Evolutionary conservation across 1,284 basidiomycete genomes (phyloP), one percentile per base, ranked within the genome.

Genomic region (Ceratorhiza oryzae-sativae): DNA sequence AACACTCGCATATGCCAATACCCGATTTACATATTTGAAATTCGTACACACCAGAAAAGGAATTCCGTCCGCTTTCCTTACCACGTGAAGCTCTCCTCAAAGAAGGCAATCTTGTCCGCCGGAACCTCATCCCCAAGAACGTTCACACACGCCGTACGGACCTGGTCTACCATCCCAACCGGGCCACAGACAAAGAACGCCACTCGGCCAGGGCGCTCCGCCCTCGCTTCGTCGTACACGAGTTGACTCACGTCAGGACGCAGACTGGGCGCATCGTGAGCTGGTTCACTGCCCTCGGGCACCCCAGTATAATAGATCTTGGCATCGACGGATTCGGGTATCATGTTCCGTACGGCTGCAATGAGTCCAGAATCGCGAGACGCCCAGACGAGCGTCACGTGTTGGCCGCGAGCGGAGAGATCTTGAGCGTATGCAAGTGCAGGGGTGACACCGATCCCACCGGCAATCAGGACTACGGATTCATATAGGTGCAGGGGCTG

Each of bases 121-220:
- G 55, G 53, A 12, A 70, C 55, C 15, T 55, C 67, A 49, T 13
- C 23, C 6, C 67, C 67, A 15, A 70, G 55, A 9, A 23, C 55
- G 25, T 70, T 53, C 1, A 70, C 55, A 30, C 55, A 55, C 30
- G 67, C 67, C 25, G 34, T 39, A 23, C 67, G 36, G 27, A 70
- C 67, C 30, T 70, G 53, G n/a, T 70, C 67, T 30, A 55, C 55
- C 67, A 70, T 70, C 10, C 67, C 55, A 2, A 30, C 67, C n/a
- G 53, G 55, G 3, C 67, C 67, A 20, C 53, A 70, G 3, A 70
- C 67, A 18, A 70, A 70, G 42, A 70, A 70, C 13, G 67, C 67
- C 4, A 70, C 15, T 15, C 67, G 25, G 5, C 42, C 67, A 4
- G 39, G 41, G 0, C n/a, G 39, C 12, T 39, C 25, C 27, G 59